Base-by-base conservation (phyloP, 108 stramenopile genomes). In the Aurantiochytrium sp. region DNA sequence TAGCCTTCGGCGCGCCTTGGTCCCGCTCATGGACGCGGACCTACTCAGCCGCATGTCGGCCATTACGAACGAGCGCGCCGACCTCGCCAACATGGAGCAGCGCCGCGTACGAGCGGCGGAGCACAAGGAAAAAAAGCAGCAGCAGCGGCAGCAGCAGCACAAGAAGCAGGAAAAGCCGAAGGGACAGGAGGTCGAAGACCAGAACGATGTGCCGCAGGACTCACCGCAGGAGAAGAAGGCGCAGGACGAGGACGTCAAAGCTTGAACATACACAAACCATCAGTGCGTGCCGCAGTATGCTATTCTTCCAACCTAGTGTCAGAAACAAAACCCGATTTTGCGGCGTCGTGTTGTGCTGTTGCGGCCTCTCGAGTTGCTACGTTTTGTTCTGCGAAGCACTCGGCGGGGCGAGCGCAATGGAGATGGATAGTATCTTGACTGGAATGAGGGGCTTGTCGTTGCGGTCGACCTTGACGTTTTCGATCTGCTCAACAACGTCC, bases 391-490 rank as follows among this genome's bases (percentile, higher is more conserved):
- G n/a, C n/a, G n/a, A n/a, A n/a, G n/a, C 73, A 6, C 17, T 27
- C 10, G 73, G 73, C 12, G 73, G 42, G 17, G 45, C 73, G 30
- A 81, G 42, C 42, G 42, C n/a, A 12, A 48, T 42, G 1, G 73
- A 81, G 55, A 98, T 89, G 85, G 93, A 96, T 37, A 98, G 69
- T 68, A 99, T 99, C 86, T 94, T 92, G 39, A 99, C 95, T 59
- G 97, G 97, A 3, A 93, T 94, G 65, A 95, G 87, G 4, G 99
- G 99, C 90, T 97, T 97, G 93, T 99, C 99, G 55, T 91, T 89
- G 53, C 95, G 95, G 90, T 98, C 97, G 15, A 96, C 97, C 88
- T 96, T 95, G 4, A 94, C 94, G 86, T 95, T 93, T 87, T 98
- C 99, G 55, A 99, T 99, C 42, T 93, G 88, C 54, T 91, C 93